Conservation (phyloP, 108 stramenopile genomes). For the Hondaea fermentalgiana region DNA sequence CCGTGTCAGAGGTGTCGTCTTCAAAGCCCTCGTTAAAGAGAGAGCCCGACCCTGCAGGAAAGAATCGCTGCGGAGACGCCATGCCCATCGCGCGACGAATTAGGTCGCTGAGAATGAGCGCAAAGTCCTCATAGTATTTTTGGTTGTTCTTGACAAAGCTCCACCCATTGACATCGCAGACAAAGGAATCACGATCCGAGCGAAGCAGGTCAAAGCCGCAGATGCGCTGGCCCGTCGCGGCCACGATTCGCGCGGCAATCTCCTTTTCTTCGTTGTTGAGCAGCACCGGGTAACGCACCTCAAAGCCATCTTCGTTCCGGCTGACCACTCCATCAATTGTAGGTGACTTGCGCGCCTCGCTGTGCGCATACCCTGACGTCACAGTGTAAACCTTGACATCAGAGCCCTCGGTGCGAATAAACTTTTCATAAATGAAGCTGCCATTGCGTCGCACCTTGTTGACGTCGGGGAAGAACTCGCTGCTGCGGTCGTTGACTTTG, state of each 20-base stretch:
- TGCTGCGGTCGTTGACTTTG: slow-evolving; percentile 74
- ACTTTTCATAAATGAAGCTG: slow-evolving; percentile 90
- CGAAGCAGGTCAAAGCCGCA: slow-evolving; percentile 96
- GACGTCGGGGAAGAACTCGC: slow-evolving; percentile 81
- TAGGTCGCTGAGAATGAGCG: slow-evolving; percentile 76
- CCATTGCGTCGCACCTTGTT: slow-evolving; percentile 83
- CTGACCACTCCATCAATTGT: slow-evolving; percentile 94
- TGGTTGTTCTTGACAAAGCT: slow-evolving; percentile 72
- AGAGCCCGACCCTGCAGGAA: background rate
- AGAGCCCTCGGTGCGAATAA: slow-evolving; percentile 92
- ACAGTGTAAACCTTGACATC: slow-evolving; percentile 99
- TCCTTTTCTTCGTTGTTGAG: slow-evolving; percentile 86
- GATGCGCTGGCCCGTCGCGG: slow-evolving; percentile 85
- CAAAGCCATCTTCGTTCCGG: slow-evolving; percentile 84
- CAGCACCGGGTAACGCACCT: slow-evolving; percentile 90
- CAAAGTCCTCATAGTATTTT: slow-evolving; percentile 93
- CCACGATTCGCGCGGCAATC: slow-evolving; percentile 73
- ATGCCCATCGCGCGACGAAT: slow-evolving; percentile 67
- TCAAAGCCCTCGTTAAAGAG: background rate
- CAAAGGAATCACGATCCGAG: slow-evolving; percentile 65
- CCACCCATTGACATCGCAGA: slow-evolving; percentile 99
- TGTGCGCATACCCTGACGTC: slow-evolving; percentile 93
- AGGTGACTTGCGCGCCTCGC: slow-evolving; percentile 91
- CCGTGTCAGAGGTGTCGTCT: background rate
- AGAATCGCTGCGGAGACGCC: slow-evolving; percentile 36